phyloP scores from a whole-genome alignment of 768 basidiomycete species.

The Russula earlei region DNA sequence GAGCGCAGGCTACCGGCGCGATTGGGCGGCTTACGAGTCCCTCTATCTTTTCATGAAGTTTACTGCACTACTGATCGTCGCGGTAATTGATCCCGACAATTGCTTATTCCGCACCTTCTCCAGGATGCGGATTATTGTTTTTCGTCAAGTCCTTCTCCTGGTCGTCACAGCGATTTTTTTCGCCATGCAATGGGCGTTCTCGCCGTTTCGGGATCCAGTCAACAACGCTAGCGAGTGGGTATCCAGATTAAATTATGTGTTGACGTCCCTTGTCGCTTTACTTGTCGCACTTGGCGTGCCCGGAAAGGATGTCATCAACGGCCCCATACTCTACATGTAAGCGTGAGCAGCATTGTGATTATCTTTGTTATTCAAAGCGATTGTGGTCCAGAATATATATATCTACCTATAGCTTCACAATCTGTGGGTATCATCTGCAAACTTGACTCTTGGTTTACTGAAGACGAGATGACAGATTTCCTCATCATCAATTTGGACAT shows the following conservation, averaged over 20 bases:
- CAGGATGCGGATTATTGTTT: conserved; percentile 41
- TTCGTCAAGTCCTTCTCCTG: conserved; percentile 54
- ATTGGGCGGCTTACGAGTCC: conserved; percentile 59
- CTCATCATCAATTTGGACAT: conserved; percentile 43
- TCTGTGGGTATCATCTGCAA: conserved; percentile 36
- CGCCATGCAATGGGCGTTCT: conserved; percentile 45
- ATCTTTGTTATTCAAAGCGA: neutral
- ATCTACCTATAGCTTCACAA: conserved; percentile 56
- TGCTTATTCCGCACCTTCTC: conserved; percentile 56
- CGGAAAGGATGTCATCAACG: conserved; percentile 44
- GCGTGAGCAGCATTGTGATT: conserved; percentile 22
- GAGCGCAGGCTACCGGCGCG: conserved; percentile 53
- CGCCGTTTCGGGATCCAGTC: conserved; percentile 60
- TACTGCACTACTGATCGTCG: conserved; percentile 52
- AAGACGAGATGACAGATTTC: conserved; percentile 43
- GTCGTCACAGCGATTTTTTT: conserved; percentile 51
- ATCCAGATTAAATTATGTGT: conserved; percentile 60
- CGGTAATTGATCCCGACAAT: conserved; percentile 60
- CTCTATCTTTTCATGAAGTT: conserved; percentile 64
- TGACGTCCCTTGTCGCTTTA: conserved; percentile 54
- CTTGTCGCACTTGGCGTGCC: conserved; percentile 51
- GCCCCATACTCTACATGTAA: conserved; percentile 56
- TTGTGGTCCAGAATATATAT: conserved; percentile 33
- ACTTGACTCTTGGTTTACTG: conserved; percentile 6
- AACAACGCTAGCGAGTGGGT: conserved; percentile 71